phyloP scores from a whole-genome alignment of 1,284 basidiomycete genomes.

The Cutaneotrichosporon sp. region DNA sequence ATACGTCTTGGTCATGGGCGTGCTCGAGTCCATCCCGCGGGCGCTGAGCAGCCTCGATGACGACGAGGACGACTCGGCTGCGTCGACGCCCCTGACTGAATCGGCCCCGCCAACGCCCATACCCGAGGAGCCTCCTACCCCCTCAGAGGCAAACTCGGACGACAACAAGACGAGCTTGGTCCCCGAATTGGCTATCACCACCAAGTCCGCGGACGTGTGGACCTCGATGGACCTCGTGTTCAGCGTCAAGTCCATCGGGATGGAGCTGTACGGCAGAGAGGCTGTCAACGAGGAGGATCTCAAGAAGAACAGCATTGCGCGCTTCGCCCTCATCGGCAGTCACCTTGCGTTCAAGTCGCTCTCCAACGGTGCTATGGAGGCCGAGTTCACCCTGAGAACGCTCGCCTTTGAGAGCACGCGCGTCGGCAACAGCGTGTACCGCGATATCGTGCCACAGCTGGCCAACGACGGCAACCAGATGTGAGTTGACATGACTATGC shows the following conservation, averaged over 20 bases:
- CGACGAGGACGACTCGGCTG: slow-evolving; percentile 32
- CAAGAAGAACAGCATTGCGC: slow-evolving; percentile 77
- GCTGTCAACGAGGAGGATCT: slow-evolving; percentile 66
- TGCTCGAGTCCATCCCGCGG: slow-evolving; percentile 74
- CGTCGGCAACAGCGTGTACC: slow-evolving; percentile 78
- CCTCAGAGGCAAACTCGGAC: neutral
- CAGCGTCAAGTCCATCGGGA: slow-evolving; percentile 70
- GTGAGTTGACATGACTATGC: slow-evolving; percentile 33
- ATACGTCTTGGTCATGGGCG: slow-evolving; percentile 72
- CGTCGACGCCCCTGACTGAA: slow-evolving; percentile 26
- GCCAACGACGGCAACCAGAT: slow-evolving; percentile 86
- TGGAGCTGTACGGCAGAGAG: slow-evolving; percentile 84
- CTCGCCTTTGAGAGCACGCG: slow-evolving; percentile 90
- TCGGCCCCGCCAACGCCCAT: slow-evolving; percentile 22
- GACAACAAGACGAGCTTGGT: slow-evolving; percentile 52
- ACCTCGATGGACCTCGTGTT: slow-evolving; percentile 76
- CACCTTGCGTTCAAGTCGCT: slow-evolving; percentile 80
- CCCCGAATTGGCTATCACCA: slow-evolving; percentile 56
- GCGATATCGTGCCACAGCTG: slow-evolving; percentile 93
- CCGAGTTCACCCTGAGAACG: slow-evolving; percentile 83
- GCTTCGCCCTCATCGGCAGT: slow-evolving; percentile 80
- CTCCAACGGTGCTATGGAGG: slow-evolving; percentile 79
- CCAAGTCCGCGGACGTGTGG: slow-evolving; percentile 54
- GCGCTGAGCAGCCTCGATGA: slow-evolving; percentile 58
- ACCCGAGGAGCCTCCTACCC: slow-evolving; percentile 8